phyloP scores from a whole-genome alignment of 2,329 filamentous ascomycete species.

The Cordyceps farinosa region DNA sequence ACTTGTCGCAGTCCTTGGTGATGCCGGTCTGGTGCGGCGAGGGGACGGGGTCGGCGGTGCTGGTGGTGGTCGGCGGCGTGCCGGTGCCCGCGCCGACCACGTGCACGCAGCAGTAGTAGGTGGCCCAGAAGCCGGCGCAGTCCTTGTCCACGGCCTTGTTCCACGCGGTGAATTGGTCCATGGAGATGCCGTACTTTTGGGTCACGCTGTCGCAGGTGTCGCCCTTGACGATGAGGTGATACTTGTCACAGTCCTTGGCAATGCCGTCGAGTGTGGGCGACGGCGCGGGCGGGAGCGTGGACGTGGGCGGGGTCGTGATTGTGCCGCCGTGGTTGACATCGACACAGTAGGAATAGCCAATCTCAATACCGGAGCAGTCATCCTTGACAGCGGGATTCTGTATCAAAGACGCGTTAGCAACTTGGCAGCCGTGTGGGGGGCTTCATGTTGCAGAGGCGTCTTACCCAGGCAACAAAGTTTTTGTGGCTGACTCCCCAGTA shows the following conservation, averaged over 20 bases:
- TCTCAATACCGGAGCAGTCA: conserved; percentile 8
- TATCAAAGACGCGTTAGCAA: not conserved
- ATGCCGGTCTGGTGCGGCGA: conserved; percentile 16
- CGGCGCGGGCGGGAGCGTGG: not conserved
- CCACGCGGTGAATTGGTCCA: conserved; percentile 16
- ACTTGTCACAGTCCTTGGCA: conserved; percentile 16
- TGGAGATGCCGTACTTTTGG: conserved; percentile 9
- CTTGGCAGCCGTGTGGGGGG: too few species aligned
- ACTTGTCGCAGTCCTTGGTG: conserved; percentile 11
- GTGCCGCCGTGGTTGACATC: conserved; percentile 9
- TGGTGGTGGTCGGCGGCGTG: not conserved
- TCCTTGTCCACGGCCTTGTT: conserved; percentile 13
- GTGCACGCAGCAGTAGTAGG: conserved; percentile 7
- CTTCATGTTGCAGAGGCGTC: not conserved
- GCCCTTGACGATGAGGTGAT: conserved; percentile 9
- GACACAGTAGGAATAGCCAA: conserved; percentile 18
- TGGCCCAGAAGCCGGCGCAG: conserved; percentile 4
- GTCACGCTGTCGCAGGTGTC: conserved; percentile 16
- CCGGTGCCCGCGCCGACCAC: not conserved
- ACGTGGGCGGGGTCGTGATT: not conserved
- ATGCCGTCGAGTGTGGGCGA: conserved; percentile 12
- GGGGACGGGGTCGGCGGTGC: not conserved
- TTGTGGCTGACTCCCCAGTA: conserved; percentile 12
- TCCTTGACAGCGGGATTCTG: conserved; percentile 19
- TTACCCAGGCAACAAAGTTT: conserved; percentile 13